Evolutionary conservation across 345 rosid species (phyloP).

Genomic region (Hypericum androsaemum): DNA sequence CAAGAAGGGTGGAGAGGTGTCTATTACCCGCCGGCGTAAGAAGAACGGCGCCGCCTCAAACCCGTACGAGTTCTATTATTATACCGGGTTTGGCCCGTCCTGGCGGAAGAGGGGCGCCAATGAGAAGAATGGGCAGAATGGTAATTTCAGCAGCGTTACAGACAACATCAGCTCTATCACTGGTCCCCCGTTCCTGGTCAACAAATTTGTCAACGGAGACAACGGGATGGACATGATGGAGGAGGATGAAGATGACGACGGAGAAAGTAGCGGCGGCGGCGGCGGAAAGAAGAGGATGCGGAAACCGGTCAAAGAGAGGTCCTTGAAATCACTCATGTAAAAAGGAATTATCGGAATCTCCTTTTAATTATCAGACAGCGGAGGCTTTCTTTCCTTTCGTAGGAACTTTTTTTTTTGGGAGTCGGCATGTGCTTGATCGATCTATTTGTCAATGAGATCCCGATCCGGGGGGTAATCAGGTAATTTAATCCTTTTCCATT

Average conservation of each 20-base stretch:
- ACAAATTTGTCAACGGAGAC: neutral
- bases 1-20: conserved; percentile 30
- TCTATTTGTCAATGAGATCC: too few species aligned
- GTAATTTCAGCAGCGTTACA: neutral
- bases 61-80: conserved; percentile 75
- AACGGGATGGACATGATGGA: conserved; percentile 19
- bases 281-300: conserved; percentile 49
- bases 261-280: conserved; percentile 16
- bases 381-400: too few species aligned
- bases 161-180: neutral
- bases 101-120: conserved; percentile 60
- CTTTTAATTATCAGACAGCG: too few species aligned
- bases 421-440: too few species aligned
- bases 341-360: neutral
- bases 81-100: conserved; percentile 86
- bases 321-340: conserved; percentile 89
- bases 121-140: conserved; percentile 3
- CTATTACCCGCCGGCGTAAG: conserved; percentile 27
- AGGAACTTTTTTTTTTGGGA: too few species aligned
- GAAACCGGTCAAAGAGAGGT: conserved; percentile 78
- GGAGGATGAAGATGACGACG: conserved; percentile 19
- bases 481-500: too few species aligned
- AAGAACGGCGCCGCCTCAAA: conserved; percentile 15
- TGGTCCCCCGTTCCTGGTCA: conserved; percentile 10
- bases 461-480: too few species aligned